A percentile compares a stretch with the other conserved stretches of the same genome.
Evolutionary conservation across 768 basidiomycete genomes (phyloP).

Genomic region (Russula dissimulans): DNA sequence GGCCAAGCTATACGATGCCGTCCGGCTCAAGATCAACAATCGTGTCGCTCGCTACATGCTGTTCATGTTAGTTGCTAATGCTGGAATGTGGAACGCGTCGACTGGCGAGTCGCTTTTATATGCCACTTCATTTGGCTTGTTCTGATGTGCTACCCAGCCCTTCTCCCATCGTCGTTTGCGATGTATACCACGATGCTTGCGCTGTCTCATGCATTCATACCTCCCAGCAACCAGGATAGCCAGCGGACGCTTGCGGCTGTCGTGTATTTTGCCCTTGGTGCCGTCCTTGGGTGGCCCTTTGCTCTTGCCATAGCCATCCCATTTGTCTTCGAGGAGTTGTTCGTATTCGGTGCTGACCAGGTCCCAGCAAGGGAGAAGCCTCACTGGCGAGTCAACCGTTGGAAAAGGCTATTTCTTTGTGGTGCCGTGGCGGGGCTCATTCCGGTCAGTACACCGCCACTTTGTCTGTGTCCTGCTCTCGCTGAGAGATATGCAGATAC

Average conservation of each 20-base stretch:
- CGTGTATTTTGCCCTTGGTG: constrained; percentile 66
- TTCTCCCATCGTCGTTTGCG: constrained; percentile 91
- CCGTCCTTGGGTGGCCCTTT: constrained; percentile 95
- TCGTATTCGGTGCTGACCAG: constrained; percentile 61
- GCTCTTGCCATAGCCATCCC: constrained; percentile 80
- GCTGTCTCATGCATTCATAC: constrained; percentile 55
- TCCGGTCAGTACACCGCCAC: constrained; percentile 38
- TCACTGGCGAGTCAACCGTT: constrained; percentile 55
- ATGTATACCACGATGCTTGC: constrained; percentile 85
- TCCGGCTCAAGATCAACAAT: constrained; percentile 76
- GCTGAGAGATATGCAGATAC: constrained; percentile 46
- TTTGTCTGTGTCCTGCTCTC: background rate
- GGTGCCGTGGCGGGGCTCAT: constrained; percentile 50
- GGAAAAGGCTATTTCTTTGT: constrained; percentile 45
- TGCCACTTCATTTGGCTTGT: background rate
- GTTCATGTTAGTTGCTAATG: constrained; percentile 73
- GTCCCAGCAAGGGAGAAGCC: constrained; percentile 37
- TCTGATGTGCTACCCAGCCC: constrained; percentile 42
- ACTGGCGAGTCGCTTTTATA: constrained; percentile 43
- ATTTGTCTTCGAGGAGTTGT: constrained; percentile 84
- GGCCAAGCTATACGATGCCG: constrained; percentile 70
- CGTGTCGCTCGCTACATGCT: constrained; percentile 90
- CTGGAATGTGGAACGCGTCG: constrained; percentile 94
- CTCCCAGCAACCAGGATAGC: constrained; percentile 43
- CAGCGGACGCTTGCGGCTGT: constrained; percentile 58